Base-by-base conservation (phyloP, 805 yeast genomes). In the Yamadazyma phyllophila region DNA sequence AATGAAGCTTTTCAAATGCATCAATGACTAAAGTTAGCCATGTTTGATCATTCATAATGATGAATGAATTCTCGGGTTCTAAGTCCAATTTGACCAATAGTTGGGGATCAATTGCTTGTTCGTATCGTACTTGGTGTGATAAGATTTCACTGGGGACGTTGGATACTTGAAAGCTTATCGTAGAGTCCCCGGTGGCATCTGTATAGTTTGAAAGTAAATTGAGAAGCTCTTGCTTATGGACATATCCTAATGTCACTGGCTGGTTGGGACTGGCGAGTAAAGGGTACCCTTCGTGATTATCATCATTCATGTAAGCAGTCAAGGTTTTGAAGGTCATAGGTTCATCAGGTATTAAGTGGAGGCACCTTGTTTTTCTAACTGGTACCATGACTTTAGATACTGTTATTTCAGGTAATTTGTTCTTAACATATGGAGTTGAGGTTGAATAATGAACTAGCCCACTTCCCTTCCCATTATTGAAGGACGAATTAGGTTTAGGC, bases 221-320 rank as follows among this genome's bases (percentile, higher is more conserved):
- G 3, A 43, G 47, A 3, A 49, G 7, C 1, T 46, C 45, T 31
- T 43, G 34, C 41, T 71, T 71, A 26, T 58, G 52, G 14, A 70
- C 51, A 41, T 70, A 71, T 10, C 77, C 77, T 15, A 70, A 44
- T 26, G 54, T 49, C 2, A 59, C 39, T 0, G 69, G 73, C 17
- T 58, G 44, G 3, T 42, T 43, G 12, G 53, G 51, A 43, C 57
- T 62, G 4, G 59, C 45, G 2, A 71, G 49, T 11, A 71, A 36
- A 1, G 77, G 77, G 46, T 70, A 71, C 1, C 76, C 76, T 45
- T 71, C 76, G 46, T 71, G 74, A 34, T 49, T 50, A 41, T 70
- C 74, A 26, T 64, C 66, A 13, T 57, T 49, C 12, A 61, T 36
- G 41, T 60, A 63, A 1, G 41, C 46, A 33, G 50, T 41, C 20